Conservation (phyloP, 306 rosid species). For the Fagus crenata region DNA sequence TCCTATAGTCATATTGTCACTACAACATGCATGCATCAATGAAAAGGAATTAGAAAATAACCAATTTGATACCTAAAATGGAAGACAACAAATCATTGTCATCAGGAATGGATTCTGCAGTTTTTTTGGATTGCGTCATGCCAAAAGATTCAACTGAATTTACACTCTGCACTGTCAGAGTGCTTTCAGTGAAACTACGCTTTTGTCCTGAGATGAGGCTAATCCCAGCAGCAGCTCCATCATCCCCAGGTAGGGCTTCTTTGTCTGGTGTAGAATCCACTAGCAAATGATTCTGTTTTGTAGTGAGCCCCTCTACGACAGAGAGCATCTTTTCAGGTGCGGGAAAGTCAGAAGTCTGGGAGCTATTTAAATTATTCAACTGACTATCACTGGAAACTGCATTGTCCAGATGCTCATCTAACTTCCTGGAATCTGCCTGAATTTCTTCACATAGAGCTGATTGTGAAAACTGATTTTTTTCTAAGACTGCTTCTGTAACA, state of each 20-base stretch:
- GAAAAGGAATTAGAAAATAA: slow-evolving; percentile 19
- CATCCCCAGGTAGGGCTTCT: slow-evolving; percentile 43
- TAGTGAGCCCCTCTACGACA: slow-evolving; percentile 38
- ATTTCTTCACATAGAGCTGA: slow-evolving; percentile 37
- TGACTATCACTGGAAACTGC: slow-evolving; percentile 38
- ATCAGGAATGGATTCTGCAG: slow-evolving; percentile 73
- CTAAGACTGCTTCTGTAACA: slow-evolving; percentile 30
- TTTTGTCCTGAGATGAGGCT: slow-evolving; percentile 62
- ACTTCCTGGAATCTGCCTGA: slow-evolving; percentile 40
- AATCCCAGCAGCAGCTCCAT: slow-evolving; percentile 39
- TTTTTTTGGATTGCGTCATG: slow-evolving; percentile 57
- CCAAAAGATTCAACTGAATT: slow-evolving; percentile 69
- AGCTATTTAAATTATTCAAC: slow-evolving; percentile 39
- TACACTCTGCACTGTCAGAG: slow-evolving; percentile 65
- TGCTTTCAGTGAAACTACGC: slow-evolving; percentile 84
- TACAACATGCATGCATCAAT: slow-evolving; percentile 6
- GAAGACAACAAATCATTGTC: slow-evolving; percentile 96
- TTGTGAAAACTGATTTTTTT: slow-evolving; percentile 36
- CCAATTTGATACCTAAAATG: slow-evolving; percentile 68
- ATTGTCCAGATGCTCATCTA: slow-evolving; percentile 41
- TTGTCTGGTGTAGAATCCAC: slow-evolving; percentile 62
- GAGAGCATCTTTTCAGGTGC: slow-evolving; percentile 84
- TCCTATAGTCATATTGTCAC: not conserved
- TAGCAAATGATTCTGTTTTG: slow-evolving; percentile 52
- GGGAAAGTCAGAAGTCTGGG: slow-evolving; percentile 54